phyloP scores from a whole-genome alignment of 208 protist genomes.

The Leishmania gerbilli region DNA sequence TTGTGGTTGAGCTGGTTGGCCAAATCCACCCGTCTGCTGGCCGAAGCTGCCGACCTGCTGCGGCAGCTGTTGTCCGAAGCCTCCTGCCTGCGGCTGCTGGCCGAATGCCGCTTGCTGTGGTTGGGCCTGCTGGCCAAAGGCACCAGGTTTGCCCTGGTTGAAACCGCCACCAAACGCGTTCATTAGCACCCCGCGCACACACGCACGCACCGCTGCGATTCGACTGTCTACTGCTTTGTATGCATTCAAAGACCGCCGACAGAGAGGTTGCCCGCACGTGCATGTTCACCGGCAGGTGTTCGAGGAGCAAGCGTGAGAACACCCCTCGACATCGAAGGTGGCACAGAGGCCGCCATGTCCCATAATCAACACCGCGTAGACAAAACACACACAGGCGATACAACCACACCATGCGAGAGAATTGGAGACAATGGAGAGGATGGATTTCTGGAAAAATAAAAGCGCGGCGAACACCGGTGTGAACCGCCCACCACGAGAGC shows the following conservation, averaged over 20 bases:
- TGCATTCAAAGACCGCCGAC: neutral
- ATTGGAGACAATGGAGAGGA: neutral
- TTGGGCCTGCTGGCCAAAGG: slow-evolving; percentile 40
- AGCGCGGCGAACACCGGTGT: neutral
- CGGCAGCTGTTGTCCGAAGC: slow-evolving; percentile 17
- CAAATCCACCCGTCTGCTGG: slow-evolving; percentile 43
- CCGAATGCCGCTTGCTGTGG: slow-evolving; percentile 36
- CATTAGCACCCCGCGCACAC: slow-evolving; percentile 7
- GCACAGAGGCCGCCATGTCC: neutral
- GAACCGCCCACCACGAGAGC: neutral
- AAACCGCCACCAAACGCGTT: slow-evolving; percentile 35
- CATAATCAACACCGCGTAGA: neutral
- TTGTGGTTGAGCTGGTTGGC: slow-evolving; percentile 21
- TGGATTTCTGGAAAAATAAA: neutral
- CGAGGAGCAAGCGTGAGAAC: neutral
- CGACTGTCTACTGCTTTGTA: neutral
- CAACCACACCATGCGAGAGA: neutral
- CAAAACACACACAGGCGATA: neutral
- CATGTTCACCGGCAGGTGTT: neutral
- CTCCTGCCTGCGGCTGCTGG: slow-evolving; percentile 29
- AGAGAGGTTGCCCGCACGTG: neutral
- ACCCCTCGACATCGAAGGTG: neutral
- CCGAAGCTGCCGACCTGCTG: slow-evolving; percentile 14
- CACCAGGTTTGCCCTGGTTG: slow-evolving; percentile 27
- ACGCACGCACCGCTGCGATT: neutral